These are phyloP conservation scores for Persicaria tinctoria DNA, from an alignment of 148 eudicot genomes.

Conservation along the genomic window DNA sequence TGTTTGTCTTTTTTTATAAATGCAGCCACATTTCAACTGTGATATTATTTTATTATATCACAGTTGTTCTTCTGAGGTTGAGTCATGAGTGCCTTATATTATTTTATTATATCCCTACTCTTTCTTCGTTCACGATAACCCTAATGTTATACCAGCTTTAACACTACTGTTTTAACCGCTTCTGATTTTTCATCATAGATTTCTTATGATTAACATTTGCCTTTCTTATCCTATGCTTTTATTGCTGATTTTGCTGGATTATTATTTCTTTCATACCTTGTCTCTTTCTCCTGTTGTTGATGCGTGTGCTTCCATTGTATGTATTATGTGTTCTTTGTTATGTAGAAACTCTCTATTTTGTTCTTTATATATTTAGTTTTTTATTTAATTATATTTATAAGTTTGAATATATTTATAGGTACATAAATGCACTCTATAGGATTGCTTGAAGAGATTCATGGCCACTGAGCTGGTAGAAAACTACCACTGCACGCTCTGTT, in stretches of 20 bases:
- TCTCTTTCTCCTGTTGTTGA: slow-evolving; percentile 40
- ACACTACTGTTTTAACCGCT: background rate
- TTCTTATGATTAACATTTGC: background rate
- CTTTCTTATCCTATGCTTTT: background rate
- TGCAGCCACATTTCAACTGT: background rate
- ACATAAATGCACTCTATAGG: slow-evolving; percentile 51
- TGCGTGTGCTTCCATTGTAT: slow-evolving; percentile 39
- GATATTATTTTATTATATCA: slow-evolving; percentile 26
- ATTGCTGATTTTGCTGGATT: slow-evolving; percentile 81
- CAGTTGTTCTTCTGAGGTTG: slow-evolving; percentile 90
- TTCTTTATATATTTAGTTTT: background rate
- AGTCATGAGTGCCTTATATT: slow-evolving; percentile 20
- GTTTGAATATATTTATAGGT: slow-evolving; percentile 27
- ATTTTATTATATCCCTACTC: background rate
- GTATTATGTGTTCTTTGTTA: slow-evolving; percentile 15
- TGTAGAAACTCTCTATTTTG: background rate
- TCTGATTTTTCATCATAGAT: background rate
- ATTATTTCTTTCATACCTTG: slow-evolving; percentile 67
- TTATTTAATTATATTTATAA: background rate
- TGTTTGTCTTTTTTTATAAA: background rate
- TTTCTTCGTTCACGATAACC: background rate
- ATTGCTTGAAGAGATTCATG: slow-evolving; percentile 66
- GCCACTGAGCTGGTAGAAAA: slow-evolving; percentile 61
- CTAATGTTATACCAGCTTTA: background rate
- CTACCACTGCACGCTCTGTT: slow-evolving; percentile 70